Conservation (phyloP, 164 flowering plant genomes). For the Chloranthus sessilifolius region DNA sequence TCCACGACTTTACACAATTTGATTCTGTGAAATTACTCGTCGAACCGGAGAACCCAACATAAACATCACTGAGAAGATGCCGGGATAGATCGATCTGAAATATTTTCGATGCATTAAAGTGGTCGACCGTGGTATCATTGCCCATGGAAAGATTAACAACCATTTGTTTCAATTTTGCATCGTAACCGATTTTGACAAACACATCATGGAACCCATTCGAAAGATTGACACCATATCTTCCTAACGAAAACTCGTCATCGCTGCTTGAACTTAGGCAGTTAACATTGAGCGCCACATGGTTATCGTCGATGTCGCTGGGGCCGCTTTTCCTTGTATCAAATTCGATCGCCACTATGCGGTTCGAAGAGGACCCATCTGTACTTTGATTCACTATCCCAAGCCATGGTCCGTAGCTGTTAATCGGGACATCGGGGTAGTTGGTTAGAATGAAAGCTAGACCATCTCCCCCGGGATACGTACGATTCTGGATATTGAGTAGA, state of each 20-base stretch:
- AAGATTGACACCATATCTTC: conserved; percentile 19
- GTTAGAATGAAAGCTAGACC: conserved; percentile 54
- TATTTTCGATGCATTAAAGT: conserved; percentile 19
- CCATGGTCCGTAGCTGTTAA: conserved; percentile 46
- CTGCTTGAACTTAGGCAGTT: conserved; percentile 28
- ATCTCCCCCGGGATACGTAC: conserved; percentile 36
- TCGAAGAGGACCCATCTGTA: conserved; percentile 19
- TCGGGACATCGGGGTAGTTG: conserved; percentile 18
- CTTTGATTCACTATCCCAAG: conserved; percentile 44
- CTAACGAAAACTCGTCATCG: conserved; percentile 23
- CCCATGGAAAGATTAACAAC: conserved; percentile 16
- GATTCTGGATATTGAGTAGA: conserved; percentile 20
- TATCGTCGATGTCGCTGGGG: conserved; percentile 32
- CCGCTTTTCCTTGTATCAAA: conserved; percentile 56
- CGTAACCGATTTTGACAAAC: conserved; percentile 19
- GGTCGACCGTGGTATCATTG: conserved; percentile 1
- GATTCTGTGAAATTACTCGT: conserved; percentile 37
- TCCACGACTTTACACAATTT: conserved; percentile 45
- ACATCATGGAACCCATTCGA: conserved; percentile 14
- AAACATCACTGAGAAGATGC: conserved; percentile 33
- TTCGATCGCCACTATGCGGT: conserved; percentile 41
- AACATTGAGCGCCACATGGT: conserved; percentile 52
- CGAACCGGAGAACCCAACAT: conserved; percentile 52
- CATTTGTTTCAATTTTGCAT: conserved; percentile 23
- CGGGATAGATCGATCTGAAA: conserved; percentile 26